These are phyloP conservation scores for Lichtheimia ramosa DNA, from an alignment of 371 early-diverging fungal genomes.

Conservation along the genomic window DNA sequence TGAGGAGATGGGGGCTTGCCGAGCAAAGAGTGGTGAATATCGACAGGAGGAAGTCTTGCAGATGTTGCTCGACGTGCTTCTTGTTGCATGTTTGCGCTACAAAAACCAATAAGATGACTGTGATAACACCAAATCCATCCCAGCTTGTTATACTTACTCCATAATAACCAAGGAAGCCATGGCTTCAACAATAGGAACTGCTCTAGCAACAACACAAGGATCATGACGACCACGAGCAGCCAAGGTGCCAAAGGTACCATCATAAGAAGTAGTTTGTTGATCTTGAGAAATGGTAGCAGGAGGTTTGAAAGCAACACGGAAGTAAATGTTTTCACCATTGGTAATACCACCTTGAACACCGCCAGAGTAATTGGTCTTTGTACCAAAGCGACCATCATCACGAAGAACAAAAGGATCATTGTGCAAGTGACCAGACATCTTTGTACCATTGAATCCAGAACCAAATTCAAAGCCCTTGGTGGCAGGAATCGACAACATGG, in stretches of 20 bases:
- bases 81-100: conserved; percentile 64
- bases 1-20: conserved; percentile 30
- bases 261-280: conserved; percentile 87
- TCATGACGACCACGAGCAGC: conserved; percentile 96
- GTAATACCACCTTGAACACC: conserved; percentile 97
- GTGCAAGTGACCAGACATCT: conserved; percentile 85
- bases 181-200: conserved; percentile 96
- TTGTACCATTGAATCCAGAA: conserved; percentile 88
- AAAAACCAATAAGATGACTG: background rate
- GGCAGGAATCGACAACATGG: conserved; percentile 98
- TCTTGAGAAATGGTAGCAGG: conserved; percentile 93
- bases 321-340: conserved; percentile 95
- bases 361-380: conserved; percentile 91
- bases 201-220: conserved; percentile 95
- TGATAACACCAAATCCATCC: background rate
- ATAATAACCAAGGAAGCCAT: conserved; percentile 95
- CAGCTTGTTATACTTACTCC: conserved; percentile 68
- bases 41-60: conserved; percentile 53
- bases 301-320: conserved; percentile 96
- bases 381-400: conserved; percentile 68
- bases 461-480: conserved; percentile 98
- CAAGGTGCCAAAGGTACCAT: conserved; percentile 78
- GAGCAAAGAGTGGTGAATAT: conserved; percentile 45
- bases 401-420: conserved; percentile 87
- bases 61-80: conserved; percentile 62